phyloP scores from a whole-genome alignment of 352 stramenopile species.

The Phytophthora megakarya region DNA sequence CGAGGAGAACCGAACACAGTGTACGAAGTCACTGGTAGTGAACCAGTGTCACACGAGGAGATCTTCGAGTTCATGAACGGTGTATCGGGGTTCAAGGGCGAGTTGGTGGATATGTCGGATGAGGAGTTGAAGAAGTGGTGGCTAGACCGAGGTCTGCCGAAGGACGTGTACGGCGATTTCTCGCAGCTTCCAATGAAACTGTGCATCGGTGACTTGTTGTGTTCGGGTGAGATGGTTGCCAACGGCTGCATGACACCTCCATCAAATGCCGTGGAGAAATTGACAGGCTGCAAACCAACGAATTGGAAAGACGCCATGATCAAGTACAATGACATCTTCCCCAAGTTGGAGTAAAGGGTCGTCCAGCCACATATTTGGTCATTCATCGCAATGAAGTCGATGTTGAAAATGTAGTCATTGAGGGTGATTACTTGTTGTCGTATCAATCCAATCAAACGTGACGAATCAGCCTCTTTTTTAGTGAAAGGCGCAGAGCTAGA shows the following conservation, averaged over 20 bases:
- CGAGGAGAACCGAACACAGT: conserved; percentile 32
- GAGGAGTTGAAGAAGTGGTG: conserved; percentile 33
- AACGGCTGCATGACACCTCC: conserved; percentile 35
- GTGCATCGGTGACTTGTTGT: conserved; percentile 36
- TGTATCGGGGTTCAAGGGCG: conserved; percentile 28
- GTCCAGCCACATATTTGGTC: too few species aligned
- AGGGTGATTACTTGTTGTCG: not conserved
- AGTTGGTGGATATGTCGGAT: conserved; percentile 38
- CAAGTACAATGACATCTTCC: conserved; percentile 36
- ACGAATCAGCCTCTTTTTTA: not conserved
- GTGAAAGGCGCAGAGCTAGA: not conserved
- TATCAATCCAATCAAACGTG: not conserved
- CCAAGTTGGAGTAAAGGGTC: conserved; percentile 21
- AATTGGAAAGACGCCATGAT: conserved; percentile 28
- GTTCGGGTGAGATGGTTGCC: conserved; percentile 32
- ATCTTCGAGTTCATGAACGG: conserved; percentile 37
- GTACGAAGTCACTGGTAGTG: conserved; percentile 27
- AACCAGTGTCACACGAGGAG: conserved; percentile 28
- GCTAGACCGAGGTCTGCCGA: conserved; percentile 30
- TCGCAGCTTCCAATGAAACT: conserved; percentile 33
- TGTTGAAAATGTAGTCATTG: not conserved
- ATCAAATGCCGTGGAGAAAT: conserved; percentile 28
- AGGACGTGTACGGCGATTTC: conserved; percentile 32
- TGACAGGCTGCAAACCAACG: conserved; percentile 34
- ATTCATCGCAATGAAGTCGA: not conserved